Evolutionary conservation across 495 filamentous ascomycete species (phyloP).

Genomic region (Trichoderma virens): DNA sequence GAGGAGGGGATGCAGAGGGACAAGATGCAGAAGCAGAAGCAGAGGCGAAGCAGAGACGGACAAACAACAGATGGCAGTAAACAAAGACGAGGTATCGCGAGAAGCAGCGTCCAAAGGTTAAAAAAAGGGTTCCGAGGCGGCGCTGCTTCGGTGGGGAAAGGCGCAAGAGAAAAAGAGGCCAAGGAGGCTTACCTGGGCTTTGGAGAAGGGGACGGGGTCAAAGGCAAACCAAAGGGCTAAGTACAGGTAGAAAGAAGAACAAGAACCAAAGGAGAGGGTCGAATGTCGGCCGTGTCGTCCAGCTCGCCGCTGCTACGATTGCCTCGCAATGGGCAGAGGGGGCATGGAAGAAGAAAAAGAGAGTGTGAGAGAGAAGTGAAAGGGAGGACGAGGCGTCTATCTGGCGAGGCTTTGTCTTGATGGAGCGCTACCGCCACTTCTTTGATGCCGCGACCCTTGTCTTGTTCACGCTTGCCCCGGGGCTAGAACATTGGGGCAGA

Average conservation of each 20-base stretch:
- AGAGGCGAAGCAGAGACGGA: background rate
- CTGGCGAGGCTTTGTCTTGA: conserved; percentile 12
- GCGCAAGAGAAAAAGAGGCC: conserved; percentile 5
- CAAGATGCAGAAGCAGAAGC: background rate
- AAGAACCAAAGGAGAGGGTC: background rate
- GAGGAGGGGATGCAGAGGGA: background rate
- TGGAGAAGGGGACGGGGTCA: background rate
- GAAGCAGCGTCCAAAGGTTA: background rate
- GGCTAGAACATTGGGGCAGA: too few species aligned
- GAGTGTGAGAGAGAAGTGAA: conserved; percentile 7
- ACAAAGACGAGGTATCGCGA: background rate
- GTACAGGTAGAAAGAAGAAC: background rate
- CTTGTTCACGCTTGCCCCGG: too few species aligned
- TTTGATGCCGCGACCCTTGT: background rate
- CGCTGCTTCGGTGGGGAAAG: conserved; percentile 6
- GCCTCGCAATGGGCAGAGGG: conserved; percentile 6
- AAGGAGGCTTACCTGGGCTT: background rate
- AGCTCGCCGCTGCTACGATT: conserved; percentile 11
- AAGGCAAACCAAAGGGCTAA: background rate
- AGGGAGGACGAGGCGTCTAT: conserved; percentile 10
- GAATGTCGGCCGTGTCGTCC: background rate
- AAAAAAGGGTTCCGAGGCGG: conserved; percentile 6
- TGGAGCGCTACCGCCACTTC: background rate
- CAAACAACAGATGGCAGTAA: background rate
- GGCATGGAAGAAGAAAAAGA: background rate